Evolutionary conservation across 2,329 filamentous ascomycete species (phyloP), one percentile per base, ranked within the genome.

Genomic region (Clonostachys byssicola): DNA sequence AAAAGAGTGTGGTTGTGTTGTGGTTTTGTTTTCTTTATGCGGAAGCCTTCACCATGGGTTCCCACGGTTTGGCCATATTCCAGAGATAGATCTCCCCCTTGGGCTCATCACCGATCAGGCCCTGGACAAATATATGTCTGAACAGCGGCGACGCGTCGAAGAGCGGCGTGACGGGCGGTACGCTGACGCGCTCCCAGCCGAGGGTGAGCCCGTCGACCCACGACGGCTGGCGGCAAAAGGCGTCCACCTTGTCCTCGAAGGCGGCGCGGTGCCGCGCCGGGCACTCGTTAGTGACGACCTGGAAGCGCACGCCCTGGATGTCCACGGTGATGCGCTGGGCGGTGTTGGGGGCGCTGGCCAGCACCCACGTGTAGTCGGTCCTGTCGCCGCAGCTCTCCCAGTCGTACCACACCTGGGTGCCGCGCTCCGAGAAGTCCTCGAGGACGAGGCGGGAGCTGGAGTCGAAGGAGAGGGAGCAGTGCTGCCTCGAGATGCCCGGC

Each of bases 341-440:
- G 9, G 52, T 55, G 40, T 52, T 52, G 7, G 60, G 53, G n/a
- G 62, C 64, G 7, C 57, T 52, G 51, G 59, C 60, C 38, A 71
- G 53, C 17, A 65, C 49, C 68, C 68, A 71, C 2, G 63, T 61
- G 43, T 64, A 60, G 44, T 63, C 60, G 3, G 55, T 58, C 42
- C 57, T 60, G 49, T 70, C 65, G 34, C 68, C 68, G 45, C 56
- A 62, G 53, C 65, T 64, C 47, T 63, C 61, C 61, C 63, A 67
- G 47, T 69, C 67, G 54, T 67, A 70, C 68, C 68, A 71, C 33
- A 71, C 67, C 43, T 68, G 62, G 2, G 68, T 71, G 13, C 68
- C 68, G 16, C 44, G 34, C 35, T 58, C 57, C 3, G 67, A 70
- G 41, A 62, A 64, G 54, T 71, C 68, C 44, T 64, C 60, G 9